phyloP scores from a whole-genome alignment of 75 land plant genomes.

The Adiantum capillusveneris region DNA sequence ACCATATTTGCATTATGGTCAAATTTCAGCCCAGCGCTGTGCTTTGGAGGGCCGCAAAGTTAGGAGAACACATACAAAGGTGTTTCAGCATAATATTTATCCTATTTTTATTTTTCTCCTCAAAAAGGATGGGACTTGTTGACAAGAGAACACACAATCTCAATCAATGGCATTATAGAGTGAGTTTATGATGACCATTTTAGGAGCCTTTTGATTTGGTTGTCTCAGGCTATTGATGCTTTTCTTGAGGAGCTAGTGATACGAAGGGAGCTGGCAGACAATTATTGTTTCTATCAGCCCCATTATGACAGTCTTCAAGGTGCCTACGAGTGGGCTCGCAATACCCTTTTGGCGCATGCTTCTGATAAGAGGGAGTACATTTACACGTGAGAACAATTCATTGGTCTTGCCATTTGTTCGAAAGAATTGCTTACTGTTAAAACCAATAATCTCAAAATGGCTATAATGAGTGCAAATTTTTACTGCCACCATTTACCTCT shows the following conservation, averaged over 20 bases:
- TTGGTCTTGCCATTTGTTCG: no score
- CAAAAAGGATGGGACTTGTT: no score
- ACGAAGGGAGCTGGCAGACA: conserved; percentile 89
- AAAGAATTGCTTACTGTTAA: no score
- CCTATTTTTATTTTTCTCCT: no score
- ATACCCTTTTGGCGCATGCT: conserved; percentile 85
- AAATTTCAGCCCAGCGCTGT: conserved; percentile 88
- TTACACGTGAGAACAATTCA: conserved; percentile 60
- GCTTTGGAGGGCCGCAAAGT: conserved; percentile 68
- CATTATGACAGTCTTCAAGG: conserved; percentile 78
- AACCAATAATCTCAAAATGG: no score
- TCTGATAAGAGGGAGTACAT: conserved; percentile 75
- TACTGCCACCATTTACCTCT: no score
- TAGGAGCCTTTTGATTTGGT: no score
- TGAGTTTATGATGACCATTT: no score
- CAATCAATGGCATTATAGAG: no score
- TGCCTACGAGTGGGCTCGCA: conserved; percentile 94
- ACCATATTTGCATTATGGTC: conserved; percentile 94
- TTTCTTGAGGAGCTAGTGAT: conserved; percentile 93
- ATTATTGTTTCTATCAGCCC: conserved; percentile 88
- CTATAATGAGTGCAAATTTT: no score
- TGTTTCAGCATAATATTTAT: no score
- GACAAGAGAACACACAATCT: no score
- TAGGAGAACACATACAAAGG: conserved; percentile 61
- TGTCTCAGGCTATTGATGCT: conserved; percentile 66